These are phyloP conservation scores for Prorocentrum cordatum DNA, from an alignment of 169 alveolate genomes.

Conservation along the genomic window DNA sequence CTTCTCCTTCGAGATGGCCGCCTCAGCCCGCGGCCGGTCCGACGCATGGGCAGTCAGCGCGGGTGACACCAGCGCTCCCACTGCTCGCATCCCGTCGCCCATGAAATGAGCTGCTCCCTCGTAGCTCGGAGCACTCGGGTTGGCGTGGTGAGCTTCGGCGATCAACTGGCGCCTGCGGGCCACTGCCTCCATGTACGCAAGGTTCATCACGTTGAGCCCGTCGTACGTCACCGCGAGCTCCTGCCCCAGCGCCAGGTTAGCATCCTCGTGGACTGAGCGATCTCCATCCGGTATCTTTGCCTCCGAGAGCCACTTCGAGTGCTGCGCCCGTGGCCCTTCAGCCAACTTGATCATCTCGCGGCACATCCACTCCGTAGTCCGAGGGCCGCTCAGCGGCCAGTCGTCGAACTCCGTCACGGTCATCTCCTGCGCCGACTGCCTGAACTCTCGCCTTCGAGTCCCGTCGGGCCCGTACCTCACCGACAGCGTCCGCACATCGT, in stretches of 20 bases:
- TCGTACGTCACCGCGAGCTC: constrained; percentile 2
- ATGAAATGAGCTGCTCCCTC: background rate
- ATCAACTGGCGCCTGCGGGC: background rate
- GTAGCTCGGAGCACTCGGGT: background rate
- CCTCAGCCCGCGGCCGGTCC: background rate
- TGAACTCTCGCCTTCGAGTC: background rate
- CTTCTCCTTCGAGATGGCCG: background rate
- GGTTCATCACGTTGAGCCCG: background rate
- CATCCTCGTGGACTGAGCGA: background rate
- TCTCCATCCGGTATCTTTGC: background rate
- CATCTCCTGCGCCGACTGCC: background rate
- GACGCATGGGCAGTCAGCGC: background rate
- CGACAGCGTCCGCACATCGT: background rate
- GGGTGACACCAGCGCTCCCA: background rate
- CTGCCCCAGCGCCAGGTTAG: background rate
- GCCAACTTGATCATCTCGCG: background rate
- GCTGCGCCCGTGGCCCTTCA: constrained; percentile 4
- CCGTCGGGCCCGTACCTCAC: background rate
- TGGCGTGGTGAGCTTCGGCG: background rate
- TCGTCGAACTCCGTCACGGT: background rate
- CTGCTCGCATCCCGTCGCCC: background rate
- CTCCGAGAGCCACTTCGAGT: background rate
- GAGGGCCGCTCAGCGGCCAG: background rate
- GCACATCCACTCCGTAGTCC: background rate
- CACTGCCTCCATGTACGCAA: background rate